Evolutionary conservation across 345 rosid genomes (phyloP), one percentile per base, ranked within the genome.

Genomic region (Camelina neglecta): DNA sequence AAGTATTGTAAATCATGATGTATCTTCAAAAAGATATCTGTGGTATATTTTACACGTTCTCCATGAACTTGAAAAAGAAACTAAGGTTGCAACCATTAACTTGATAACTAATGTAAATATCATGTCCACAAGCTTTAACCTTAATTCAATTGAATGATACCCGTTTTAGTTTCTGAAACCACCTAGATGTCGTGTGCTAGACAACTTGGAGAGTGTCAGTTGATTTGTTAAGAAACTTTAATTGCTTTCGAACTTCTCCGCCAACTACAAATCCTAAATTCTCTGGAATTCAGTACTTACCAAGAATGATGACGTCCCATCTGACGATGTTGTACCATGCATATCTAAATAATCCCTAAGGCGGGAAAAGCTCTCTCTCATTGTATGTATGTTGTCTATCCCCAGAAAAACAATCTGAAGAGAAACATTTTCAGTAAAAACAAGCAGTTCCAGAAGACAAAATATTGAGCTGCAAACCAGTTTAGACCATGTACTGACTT

Each of bases 341-440:
- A 94, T 89, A 91, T 95, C 99, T 80, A 95, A 75, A 78, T 95
- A 95, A 74, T 95, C 98, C 82, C 98, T 82, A 82, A 95, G 91
- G 83, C 99, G 91, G 76, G 90, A 84, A 78, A 95, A 89, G 85
- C 98, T 92, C 64, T 95, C 99, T 80, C 99, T 84, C 98, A 95
- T 95, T 60, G 98, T 93, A 84, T 95, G 98, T 79, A 95, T 93
- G 81, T 93, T 95, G 85, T 95, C 99, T 79, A 95, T 95, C 73
- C 99, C 99, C 86, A 95, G 86, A 80, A 93, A 95, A 48, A 93
- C 96, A 67, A 95, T 83, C 99, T 95, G 88, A 71, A 49, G 24
- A 73, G 64, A 48, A 38, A 51, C 68, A 76, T 3, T 50, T 23
- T 61, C 42, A 36, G 75, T 82, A 18, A 84, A 49, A 29, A 51